phyloP scores from a whole-genome alignment of 805 yeast genomes.

The Yarrowia sp. region DNA sequence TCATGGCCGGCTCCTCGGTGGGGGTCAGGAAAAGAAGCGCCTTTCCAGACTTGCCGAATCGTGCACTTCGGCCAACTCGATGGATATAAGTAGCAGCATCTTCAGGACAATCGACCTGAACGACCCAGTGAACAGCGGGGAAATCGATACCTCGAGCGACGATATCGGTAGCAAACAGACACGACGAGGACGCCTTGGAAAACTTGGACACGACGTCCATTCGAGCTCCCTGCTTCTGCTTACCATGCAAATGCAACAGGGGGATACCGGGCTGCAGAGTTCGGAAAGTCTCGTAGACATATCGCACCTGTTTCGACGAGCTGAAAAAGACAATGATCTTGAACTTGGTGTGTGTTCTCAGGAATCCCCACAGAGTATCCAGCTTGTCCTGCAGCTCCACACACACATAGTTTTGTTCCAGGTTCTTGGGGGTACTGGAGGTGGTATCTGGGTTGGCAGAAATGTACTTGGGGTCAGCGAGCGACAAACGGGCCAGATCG shows the following conservation, averaged over 20 bases:
- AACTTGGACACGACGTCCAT: slow-evolving; percentile 77
- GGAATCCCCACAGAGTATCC: slow-evolving; percentile 79
- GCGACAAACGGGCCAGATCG: slow-evolving; percentile 77
- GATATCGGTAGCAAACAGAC: slow-evolving; percentile 84
- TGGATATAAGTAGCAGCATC: slow-evolving; percentile 86
- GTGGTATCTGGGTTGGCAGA: slow-evolving; percentile 44
- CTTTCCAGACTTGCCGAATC: slow-evolving; percentile 81
- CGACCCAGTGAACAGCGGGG: slow-evolving; percentile 93
- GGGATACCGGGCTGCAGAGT: slow-evolving; percentile 91
- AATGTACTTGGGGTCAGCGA: slow-evolving; percentile 59
- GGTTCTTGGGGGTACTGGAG: slow-evolving; percentile 68
- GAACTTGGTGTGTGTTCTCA: slow-evolving; percentile 73
- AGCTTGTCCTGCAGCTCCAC: slow-evolving; percentile 75
- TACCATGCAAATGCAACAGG: slow-evolving; percentile 77
- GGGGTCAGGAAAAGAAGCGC: slow-evolving; percentile 81
- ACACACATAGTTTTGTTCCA: slow-evolving; percentile 78
- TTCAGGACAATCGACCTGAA: slow-evolving; percentile 89
- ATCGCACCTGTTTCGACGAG: slow-evolving; percentile 88
- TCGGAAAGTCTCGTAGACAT: slow-evolving; percentile 79
- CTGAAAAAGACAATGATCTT: slow-evolving; percentile 82
- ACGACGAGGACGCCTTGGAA: slow-evolving; percentile 71
- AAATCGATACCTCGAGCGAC: slow-evolving; percentile 91
- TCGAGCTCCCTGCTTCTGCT: slow-evolving; percentile 86
- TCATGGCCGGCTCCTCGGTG: slow-evolving; percentile 72
- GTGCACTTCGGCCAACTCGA: slow-evolving; percentile 85